Conservation (phyloP, 257 asterid genomes). For the Mitragyna speciosa region DNA sequence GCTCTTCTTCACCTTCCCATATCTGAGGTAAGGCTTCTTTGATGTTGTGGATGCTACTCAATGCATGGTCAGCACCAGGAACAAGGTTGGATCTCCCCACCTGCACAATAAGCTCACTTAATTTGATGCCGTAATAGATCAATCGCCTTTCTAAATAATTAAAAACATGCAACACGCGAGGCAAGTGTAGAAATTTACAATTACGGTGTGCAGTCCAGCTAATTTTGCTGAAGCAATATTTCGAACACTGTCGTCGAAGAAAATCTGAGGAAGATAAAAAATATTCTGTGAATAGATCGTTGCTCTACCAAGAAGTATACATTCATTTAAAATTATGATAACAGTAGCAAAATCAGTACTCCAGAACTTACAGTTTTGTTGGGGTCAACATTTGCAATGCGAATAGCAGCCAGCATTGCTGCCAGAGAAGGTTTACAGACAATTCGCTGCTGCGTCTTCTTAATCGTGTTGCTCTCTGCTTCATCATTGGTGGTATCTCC, state of each 20-base stretch:
- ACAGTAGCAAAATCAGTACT: not conserved
- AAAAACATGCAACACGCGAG: not conserved
- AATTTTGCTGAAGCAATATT: constrained; percentile 72
- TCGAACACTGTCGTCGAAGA: constrained; percentile 81
- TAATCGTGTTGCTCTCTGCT: not conserved
- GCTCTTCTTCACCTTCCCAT: constrained; percentile 62
- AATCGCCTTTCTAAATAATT: not conserved
- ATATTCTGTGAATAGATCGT: not conserved
- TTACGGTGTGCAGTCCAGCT: constrained; percentile 75
- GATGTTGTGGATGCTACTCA: constrained; percentile 79
- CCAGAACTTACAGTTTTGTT: constrained; percentile 54
- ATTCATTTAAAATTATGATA: not conserved
- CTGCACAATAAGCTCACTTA: constrained; percentile 35
- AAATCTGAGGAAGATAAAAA: constrained; percentile 44
- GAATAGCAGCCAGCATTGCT: constrained; percentile 73
- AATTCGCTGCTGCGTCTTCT: constrained; percentile 29
- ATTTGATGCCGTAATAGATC: not conserved
- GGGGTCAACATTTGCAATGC: constrained; percentile 66
- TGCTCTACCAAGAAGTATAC: not conserved
- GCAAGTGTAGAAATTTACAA: constrained; percentile 46
- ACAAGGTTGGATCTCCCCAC: constrained; percentile 73
- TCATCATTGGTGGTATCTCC: not conserved
- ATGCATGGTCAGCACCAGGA: constrained; percentile 76
- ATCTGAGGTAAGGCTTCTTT: constrained; percentile 80
- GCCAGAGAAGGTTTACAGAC: constrained; percentile 76